Conservation (phyloP, 2,329 filamentous ascomycete genomes). For the Fusarium sp. region DNA sequence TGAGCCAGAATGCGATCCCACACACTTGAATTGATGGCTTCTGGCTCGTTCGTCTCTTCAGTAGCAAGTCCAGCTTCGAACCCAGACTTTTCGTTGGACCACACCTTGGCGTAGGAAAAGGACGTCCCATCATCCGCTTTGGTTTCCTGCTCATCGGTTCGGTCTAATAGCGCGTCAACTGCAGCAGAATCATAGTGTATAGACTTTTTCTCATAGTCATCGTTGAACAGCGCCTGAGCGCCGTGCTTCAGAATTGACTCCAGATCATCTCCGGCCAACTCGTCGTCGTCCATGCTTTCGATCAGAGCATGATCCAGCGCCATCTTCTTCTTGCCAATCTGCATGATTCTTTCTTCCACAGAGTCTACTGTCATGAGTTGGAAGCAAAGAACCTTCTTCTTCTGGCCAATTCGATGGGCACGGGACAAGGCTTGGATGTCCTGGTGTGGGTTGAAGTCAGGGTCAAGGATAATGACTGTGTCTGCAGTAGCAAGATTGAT, state of each 20-base stretch:
- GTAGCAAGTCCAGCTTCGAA: constrained; percentile 72
- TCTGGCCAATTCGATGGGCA: constrained; percentile 95
- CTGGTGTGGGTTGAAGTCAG: constrained; percentile 97
- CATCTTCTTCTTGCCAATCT: constrained; percentile 96
- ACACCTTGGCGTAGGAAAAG: constrained; percentile 91
- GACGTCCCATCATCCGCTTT: constrained; percentile 77
- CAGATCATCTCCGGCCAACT: constrained; percentile 80
- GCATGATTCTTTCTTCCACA: constrained; percentile 95
- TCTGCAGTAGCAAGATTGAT: constrained; percentile 98
- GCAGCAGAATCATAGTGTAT: constrained; percentile 84
- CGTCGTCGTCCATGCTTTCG: constrained; percentile 87
- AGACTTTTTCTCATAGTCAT: constrained; percentile 74
- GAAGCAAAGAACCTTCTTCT: constrained; percentile 94
- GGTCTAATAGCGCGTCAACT: constrained; percentile 91
- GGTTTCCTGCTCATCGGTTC: constrained; percentile 81
- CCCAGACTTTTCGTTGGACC: constrained; percentile 81
- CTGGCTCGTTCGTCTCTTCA: constrained; percentile 62
- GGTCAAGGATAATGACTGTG: constrained; percentile 96
- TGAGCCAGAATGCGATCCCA: constrained; percentile 93
- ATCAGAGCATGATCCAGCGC: constrained; percentile 94
- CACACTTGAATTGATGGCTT: constrained; percentile 72
- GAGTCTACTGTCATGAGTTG: constrained; percentile 91
- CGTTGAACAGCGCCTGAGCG: constrained; percentile 85
- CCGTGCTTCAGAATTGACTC: constrained; percentile 90
- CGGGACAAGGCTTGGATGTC: constrained; percentile 95